A percentile compares a stretch with the other conserved stretches of the same genome.
These are phyloP conservation scores for Rhizophora apiculata DNA, from an alignment of 345 rosid genomes.

Conservation along the genomic window DNA sequence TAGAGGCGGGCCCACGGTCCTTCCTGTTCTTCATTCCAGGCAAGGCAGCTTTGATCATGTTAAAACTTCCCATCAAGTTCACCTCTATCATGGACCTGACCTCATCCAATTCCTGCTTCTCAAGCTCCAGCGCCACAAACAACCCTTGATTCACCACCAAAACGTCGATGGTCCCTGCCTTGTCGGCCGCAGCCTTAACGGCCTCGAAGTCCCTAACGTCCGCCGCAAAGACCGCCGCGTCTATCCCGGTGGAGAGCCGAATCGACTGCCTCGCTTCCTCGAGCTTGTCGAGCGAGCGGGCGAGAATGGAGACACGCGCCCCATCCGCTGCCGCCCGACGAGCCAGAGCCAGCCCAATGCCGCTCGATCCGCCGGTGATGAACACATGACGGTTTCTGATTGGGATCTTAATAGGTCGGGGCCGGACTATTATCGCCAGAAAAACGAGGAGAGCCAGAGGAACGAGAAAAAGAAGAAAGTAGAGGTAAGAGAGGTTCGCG, in stretches of 20 bases:
- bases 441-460: slow-evolving; percentile 44
- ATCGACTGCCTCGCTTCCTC: slow-evolving; percentile 62
- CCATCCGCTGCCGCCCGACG: slow-evolving; percentile 67
- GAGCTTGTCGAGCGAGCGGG: slow-evolving; percentile 55
- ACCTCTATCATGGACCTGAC: slow-evolving; percentile 75
- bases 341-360: slow-evolving; percentile 79
- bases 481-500: slow-evolving; percentile 26
- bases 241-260: slow-evolving; percentile 63
- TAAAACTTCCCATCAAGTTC: slow-evolving; percentile 76
- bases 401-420: slow-evolving; percentile 54
- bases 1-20: slow-evolving; percentile 52
- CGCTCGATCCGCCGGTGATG: slow-evolving; percentile 92
- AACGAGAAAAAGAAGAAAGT: slow-evolving; percentile 32
- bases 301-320: slow-evolving; percentile 72
- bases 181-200: slow-evolving; percentile 40
- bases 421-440: slow-evolving; percentile 51
- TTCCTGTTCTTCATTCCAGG: slow-evolving; percentile 63
- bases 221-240: slow-evolving; percentile 58
- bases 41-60: slow-evolving; percentile 77
- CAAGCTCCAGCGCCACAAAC: slow-evolving; percentile 57
- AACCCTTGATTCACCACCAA: slow-evolving; percentile 82
- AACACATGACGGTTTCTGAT: slow-evolving; percentile 74
- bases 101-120: slow-evolving; percentile 58
- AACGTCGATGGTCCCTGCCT: slow-evolving; percentile 69
- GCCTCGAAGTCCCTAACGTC: slow-evolving; percentile 77